Evolutionary conservation across 306 rosid genomes (phyloP).

Genomic region (Amphicarpaea edgeworthii): DNA sequence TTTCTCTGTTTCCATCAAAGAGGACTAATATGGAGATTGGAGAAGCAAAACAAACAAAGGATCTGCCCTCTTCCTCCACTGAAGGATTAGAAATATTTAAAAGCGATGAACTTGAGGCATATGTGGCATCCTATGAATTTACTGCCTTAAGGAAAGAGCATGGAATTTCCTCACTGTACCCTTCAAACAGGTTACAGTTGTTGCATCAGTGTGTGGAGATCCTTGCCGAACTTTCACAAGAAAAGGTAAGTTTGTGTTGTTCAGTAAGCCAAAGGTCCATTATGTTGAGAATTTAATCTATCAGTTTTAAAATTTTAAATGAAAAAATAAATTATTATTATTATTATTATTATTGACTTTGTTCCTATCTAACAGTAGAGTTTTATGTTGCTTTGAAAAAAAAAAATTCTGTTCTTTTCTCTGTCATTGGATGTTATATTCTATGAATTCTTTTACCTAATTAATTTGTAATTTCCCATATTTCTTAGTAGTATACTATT

Average conservation of each 20-base stretch:
- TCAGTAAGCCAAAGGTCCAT: conserved; percentile 24
- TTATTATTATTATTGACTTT: conserved; percentile 1
- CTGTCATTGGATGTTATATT: background rate
- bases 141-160: conserved; percentile 60
- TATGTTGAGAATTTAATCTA: background rate
- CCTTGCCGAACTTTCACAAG: conserved; percentile 73
- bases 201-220: conserved; percentile 69
- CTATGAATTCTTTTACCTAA: background rate
- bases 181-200: conserved; percentile 69
- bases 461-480: conserved; percentile 2
- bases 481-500: background rate
- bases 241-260: conserved; percentile 63
- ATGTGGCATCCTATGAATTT: conserved; percentile 49
- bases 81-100: conserved; percentile 46
- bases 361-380: background rate
- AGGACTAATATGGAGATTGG: conserved; percentile 51
- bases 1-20: conserved; percentile 52
- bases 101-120: conserved; percentile 43
- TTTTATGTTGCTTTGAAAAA: no score
- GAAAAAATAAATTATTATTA: conserved; percentile 2
- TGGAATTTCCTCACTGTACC: conserved; percentile 62
- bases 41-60: conserved; percentile 45
- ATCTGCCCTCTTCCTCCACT: conserved; percentile 47
- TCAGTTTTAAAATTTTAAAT: background rate
- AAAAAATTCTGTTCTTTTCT: conserved; percentile 24